Base-by-base conservation (phyloP, 2,329 filamentous ascomycete genomes). In the Diaporthe citri region DNA sequence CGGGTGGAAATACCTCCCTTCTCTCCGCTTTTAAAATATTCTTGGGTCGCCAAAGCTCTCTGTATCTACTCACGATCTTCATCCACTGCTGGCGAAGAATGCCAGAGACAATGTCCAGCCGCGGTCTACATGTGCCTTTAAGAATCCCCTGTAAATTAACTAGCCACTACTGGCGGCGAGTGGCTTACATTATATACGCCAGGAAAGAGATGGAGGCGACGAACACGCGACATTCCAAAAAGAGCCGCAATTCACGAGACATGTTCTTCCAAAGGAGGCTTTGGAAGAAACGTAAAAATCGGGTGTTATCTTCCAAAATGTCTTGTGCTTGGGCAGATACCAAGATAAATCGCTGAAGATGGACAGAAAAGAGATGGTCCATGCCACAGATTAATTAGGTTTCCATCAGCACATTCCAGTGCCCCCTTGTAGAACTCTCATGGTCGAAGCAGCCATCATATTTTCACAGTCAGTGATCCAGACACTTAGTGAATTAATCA, bases 21-120 rank as follows among this genome's bases (percentile, higher is more conserved):
- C 15, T 9, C 34, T n/a, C n/a, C n/a, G n/a, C n/a, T n/a, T n/a
- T n/a, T 17, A 5, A 10, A 15, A 25, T 10, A 7, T 0, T 25
- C 34, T 41, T 59, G 56, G 6, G 4, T 10, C 31, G 17, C 17
- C 4, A 36, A 59, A n/a, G 17, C 3, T 13, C 22, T 13, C 13
- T 8, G 20, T 22, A 12, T 39, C 56, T n/a, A 20, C 34, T 36
- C 31, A 2, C 34, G 10, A 22, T 39, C 31, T 15, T 59, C 17
- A n/a, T 1, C 1, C 22, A 12, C 31, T 13, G 4, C 17, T 39
- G 56, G 13, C 2, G 2, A 13, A 20, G 10, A 13, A 39, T 2
- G 2, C 4, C 5, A 13, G 20, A 36, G 20, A 25, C 20, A 7
- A 2, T 5, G 13, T n/a, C 1, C 55, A 10, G 22, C 2, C 2